Evolutionary conservation across 2,329 filamentous ascomycete genomes (phyloP), one percentile per base, ranked within the genome.

Genomic region (Aspergillus sp.): DNA sequence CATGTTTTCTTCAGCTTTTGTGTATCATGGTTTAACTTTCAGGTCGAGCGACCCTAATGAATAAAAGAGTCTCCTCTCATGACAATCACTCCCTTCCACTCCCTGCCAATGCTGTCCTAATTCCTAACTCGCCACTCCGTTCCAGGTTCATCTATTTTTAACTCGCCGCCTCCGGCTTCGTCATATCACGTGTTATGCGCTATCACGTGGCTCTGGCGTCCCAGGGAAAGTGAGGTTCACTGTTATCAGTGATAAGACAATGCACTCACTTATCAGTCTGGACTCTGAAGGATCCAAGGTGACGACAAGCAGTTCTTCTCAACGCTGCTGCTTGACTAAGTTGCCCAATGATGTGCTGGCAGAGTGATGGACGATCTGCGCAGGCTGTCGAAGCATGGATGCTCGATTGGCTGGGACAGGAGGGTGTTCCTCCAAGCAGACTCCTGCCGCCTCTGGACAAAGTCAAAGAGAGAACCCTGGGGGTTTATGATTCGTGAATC

Each of bases 1-100:
- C 41, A 58, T 62, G 60, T 59, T 57, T 59, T 59, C 51, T 60
- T 49, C 54, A 50, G 58, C 51, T 63, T 63, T 52, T 66, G 53
- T 62, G 57, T 66, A 64, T 63, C 50, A 61, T 62, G 63, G 61
- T 64, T 30, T 63, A 64, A 62, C 56, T 62, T 62, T 61, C 57
- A 57, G 64, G 62, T 60, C 57, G 57, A 51, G 46, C 53, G 59
- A 58, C 59, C 52, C 55, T 68, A 66, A 68, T 66, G 65, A 68
- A 61, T 58, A 57, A 64, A 37, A 64, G 56, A 65, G 56, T 66
- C 66, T 65, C 63, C 65, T 66, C 65, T 68, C 64, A 64, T 64
- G 63, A 62, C 40, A 54, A 33, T 41, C 47, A 47, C 30, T 54
- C 19, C 39, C 51, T 40, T 51, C 12, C 6, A 22, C 51, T 6